Percentiles rank a stretch among this genome's conserved stretches.
Conservation (phyloP, 805 yeast species). For the Yamadazyma endophytica region DNA sequence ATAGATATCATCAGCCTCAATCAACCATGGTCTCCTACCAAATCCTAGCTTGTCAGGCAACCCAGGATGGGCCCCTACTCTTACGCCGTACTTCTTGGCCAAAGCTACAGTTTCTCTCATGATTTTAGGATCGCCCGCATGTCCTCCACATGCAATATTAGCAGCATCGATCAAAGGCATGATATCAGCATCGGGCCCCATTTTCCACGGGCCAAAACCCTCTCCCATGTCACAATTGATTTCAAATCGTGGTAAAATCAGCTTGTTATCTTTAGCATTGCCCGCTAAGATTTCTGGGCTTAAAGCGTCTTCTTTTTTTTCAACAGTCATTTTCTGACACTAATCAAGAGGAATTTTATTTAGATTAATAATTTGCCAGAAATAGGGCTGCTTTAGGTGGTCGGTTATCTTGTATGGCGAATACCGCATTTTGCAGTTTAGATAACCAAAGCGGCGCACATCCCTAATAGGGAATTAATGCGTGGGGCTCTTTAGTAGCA, state of each 20-base stretch:
- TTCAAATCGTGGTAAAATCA: slow-evolving; percentile 19
- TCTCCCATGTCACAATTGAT: slow-evolving; percentile 35
- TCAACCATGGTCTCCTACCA: slow-evolving; percentile 33
- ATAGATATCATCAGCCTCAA: slow-evolving; percentile 33
- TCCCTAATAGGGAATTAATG: slow-evolving; percentile 1
- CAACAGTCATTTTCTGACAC: slow-evolving; percentile 2
- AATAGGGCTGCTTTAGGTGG: too few species aligned
- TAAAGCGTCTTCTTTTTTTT: slow-evolving; percentile 3
- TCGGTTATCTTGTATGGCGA: too few species aligned
- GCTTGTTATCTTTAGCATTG: slow-evolving; percentile 8
- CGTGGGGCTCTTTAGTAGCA: not conserved
- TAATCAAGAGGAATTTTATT: too few species aligned
- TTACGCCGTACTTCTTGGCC: slow-evolving; percentile 30
- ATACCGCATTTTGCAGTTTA: too few species aligned
- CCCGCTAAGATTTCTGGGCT: slow-evolving; percentile 9
- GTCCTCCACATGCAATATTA: slow-evolving; percentile 39
- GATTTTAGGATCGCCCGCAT: slow-evolving; percentile 35
- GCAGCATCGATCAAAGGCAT: slow-evolving; percentile 38
- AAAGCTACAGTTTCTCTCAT: slow-evolving; percentile 29
- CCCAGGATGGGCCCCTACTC: slow-evolving; percentile 39
- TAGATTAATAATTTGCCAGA: too few species aligned
- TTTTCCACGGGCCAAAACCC: slow-evolving; percentile 33
- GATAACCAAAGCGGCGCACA: too few species aligned
- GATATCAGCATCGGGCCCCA: slow-evolving; percentile 37
- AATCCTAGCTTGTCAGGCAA: slow-evolving; percentile 36